Conservation (phyloP, 176 grass and related monocot genomes). For the Musa beccarii region DNA sequence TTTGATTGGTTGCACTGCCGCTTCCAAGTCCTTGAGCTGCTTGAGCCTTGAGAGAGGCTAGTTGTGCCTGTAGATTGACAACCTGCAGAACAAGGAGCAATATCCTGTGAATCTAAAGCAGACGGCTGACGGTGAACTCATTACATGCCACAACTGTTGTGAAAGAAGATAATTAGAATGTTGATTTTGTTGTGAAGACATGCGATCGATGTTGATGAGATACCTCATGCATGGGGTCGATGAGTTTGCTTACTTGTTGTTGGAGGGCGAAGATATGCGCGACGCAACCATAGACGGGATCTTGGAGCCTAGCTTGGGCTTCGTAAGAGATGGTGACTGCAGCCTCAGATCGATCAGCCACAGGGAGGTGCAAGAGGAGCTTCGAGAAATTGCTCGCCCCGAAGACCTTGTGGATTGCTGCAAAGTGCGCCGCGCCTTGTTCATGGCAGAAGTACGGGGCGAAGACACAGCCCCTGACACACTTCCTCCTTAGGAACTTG, state of each 20-base stretch:
- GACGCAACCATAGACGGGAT: conserved; percentile 94
- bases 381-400: conserved; percentile 93
- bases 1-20: neutral
- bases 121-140: conserved; percentile 1
- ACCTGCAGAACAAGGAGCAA: conserved; percentile 34
- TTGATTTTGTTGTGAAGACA: no score
- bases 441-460: conserved; percentile 95
- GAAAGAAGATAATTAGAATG: no score
- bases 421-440: conserved; percentile 70
- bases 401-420: conserved; percentile 96
- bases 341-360: conserved; percentile 68
- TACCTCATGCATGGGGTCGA: neutral
- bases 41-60: conserved; percentile 68
- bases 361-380: conserved; percentile 64
- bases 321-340: conserved; percentile 88
- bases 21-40: conserved; percentile 37
- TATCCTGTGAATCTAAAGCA: neutral
- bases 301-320: conserved; percentile 74
- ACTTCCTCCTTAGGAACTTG: conserved; percentile 87
- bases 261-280: conserved; percentile 97
- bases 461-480: conserved; percentile 75
- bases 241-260: conserved; percentile 42
- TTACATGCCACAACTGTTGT: neutral
- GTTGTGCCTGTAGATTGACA: conserved; percentile 79
- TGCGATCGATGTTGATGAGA: no score